These are phyloP conservation scores for Amanita phalloides DNA, from an alignment of 768 basidiomycete genomes.

Conservation along the genomic window DNA sequence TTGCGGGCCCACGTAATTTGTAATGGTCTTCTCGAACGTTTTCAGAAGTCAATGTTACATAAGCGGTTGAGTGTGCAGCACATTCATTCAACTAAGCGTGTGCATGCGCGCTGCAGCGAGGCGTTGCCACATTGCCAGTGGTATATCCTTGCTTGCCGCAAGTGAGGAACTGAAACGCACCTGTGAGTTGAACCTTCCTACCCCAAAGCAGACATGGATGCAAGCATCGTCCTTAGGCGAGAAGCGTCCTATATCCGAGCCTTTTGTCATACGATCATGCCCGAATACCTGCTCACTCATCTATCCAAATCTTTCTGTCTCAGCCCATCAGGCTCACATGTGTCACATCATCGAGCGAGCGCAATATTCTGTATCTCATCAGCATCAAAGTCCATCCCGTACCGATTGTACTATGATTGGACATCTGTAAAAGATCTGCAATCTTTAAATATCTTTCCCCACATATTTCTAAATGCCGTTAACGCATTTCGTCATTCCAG, in stretches of 20 bases:
- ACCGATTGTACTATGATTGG: background rate
- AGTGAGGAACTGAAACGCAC: background rate
- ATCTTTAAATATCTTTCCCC: background rate
- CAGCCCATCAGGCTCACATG: background rate
- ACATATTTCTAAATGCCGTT: conserved; percentile 1
- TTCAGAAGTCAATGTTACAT: background rate
- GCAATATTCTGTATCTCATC: background rate
- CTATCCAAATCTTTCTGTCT: too few relatives aligned
- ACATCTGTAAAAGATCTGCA: background rate
- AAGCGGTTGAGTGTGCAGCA: background rate
- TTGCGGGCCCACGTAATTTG: background rate
- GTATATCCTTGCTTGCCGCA: background rate
- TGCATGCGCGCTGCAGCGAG: background rate
- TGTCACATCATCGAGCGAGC: background rate
- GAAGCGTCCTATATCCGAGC: too few relatives aligned
- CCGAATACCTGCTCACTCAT: background rate
- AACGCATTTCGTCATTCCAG: background rate
- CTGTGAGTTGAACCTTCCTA: too few relatives aligned
- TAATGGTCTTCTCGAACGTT: background rate
- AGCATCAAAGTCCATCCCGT: too few relatives aligned
- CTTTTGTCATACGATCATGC: background rate
- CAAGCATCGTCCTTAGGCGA: too few relatives aligned
- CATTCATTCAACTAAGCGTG: background rate
- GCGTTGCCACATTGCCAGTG: background rate
- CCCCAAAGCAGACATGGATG: too few relatives aligned